Evolutionary conservation across 2,329 filamentous ascomycete genomes (phyloP).

Genomic region (Beauveria asiatica): DNA sequence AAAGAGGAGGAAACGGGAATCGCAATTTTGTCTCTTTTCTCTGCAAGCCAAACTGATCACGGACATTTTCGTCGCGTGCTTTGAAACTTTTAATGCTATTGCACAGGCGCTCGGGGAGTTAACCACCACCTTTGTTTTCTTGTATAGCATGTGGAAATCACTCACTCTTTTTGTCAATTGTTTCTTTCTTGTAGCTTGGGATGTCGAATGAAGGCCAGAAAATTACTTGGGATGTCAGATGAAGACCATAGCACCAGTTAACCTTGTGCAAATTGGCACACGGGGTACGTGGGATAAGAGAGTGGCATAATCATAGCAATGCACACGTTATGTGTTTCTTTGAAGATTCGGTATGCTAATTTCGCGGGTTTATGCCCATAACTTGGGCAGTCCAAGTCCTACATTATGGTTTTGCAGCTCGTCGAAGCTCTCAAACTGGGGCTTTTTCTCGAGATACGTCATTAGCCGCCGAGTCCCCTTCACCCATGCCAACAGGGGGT

Average conservation of each 20-base stretch:
- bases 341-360: too few species aligned
- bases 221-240: not conserved
- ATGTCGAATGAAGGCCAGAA: not conserved
- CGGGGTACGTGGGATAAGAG: not conserved
- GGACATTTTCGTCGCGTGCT: not conserved
- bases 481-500: too few species aligned
- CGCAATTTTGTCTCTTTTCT: not conserved
- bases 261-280: not conserved
- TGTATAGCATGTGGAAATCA: constrained; percentile 6
- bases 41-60: not conserved
- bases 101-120: constrained; percentile 7
- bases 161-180: not conserved
- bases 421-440: too few species aligned
- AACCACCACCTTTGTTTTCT: not conserved
- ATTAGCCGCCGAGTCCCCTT: too few species aligned
- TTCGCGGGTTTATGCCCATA: too few species aligned
- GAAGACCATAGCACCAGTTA: not conserved
- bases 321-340: not conserved
- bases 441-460: too few species aligned
- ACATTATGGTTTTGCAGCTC: too few species aligned
- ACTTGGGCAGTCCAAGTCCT: too few species aligned
- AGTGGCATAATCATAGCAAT: constrained; percentile 9
- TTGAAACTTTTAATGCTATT: not conserved
- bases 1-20: not conserved
- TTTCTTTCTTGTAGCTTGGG: not conserved